A percentile compares a stretch with the other conserved stretches of the same genome.
Conservation (phyloP, 1,284 basidiomycete genomes). For the Trichosporon sp. region DNA sequence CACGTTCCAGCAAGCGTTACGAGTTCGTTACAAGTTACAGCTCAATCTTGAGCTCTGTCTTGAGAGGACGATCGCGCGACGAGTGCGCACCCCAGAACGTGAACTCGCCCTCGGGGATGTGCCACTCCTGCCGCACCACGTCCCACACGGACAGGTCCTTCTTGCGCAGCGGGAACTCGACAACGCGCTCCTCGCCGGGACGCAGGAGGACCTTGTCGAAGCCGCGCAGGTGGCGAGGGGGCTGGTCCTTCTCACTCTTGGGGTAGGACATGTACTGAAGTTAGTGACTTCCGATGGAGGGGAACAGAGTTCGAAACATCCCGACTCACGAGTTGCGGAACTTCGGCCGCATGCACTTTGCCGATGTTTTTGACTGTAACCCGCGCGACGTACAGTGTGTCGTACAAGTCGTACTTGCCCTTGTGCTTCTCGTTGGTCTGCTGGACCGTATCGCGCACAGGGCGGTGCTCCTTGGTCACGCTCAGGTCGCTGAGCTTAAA, state of each 20-base stretch:
- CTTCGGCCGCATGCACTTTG: conserved; percentile 53
- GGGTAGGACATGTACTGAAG: conserved; percentile 57
- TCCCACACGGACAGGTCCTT: conserved; percentile 59
- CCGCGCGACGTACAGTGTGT: conserved; percentile 47
- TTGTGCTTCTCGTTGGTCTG: conserved; percentile 56
- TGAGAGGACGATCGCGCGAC: conserved; percentile 46
- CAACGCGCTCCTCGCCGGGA: conserved; percentile 44
- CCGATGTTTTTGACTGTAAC: conserved; percentile 58
- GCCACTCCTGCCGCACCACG: conserved; percentile 53
- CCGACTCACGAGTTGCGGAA: conserved; percentile 56
- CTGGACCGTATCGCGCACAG: conserved; percentile 50
- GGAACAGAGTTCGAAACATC: neutral
- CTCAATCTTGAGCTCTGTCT: neutral
- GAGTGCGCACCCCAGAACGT: conserved; percentile 50
- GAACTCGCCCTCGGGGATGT: conserved; percentile 50
- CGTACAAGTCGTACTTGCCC: conserved; percentile 51
- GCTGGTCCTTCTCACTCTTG: conserved; percentile 48
- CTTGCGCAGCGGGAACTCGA: conserved; percentile 55
- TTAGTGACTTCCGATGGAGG: neutral
- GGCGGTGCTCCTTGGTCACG: conserved; percentile 35
- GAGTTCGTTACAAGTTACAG: neutral
- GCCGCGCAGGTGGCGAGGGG: conserved; percentile 52
- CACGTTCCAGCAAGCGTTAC: conserved; percentile 3
- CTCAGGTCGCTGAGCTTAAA: conserved; percentile 53
- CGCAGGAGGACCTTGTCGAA: conserved; percentile 52